Conservation (phyloP, 1,139 yeast species). For the Kodamaea plutei region DNA sequence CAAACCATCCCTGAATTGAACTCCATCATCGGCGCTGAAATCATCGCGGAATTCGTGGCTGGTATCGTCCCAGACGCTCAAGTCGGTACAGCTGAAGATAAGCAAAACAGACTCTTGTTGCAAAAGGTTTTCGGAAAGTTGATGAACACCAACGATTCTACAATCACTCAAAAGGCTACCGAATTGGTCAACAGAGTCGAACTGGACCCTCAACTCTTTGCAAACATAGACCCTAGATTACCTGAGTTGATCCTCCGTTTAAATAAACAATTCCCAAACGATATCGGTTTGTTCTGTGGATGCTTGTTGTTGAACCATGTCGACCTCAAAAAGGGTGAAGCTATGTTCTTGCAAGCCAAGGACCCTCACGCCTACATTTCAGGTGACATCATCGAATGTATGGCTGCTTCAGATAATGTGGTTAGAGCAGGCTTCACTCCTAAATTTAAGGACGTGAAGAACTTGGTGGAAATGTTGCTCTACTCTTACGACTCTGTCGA, state of each 20-base stretch:
- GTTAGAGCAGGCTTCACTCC: conserved; percentile 99
- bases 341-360: conserved; percentile 93
- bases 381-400: conserved; percentile 97
- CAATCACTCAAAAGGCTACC: conserved; percentile 52
- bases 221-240: conserved; percentile 43
- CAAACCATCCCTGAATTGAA: conserved; percentile 70
- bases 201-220: conserved; percentile 45
- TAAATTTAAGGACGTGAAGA: conserved; percentile 90
- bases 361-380: conserved; percentile 97
- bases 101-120: conserved; percentile 56
- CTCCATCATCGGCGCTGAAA: conserved; percentile 62
- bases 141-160: conserved; percentile 68
- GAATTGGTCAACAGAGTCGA: conserved; percentile 61
- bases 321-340: conserved; percentile 82
- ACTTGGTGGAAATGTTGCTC: conserved; percentile 86
- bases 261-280: conserved; percentile 85
- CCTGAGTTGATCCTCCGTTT: conserved; percentile 72
- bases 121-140: conserved; percentile 74
- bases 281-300: conserved; percentile 94
- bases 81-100: conserved; percentile 45
- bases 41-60: conserved; percentile 48
- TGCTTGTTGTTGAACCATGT: conserved; percentile 90
- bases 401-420: conserved; percentile 98
- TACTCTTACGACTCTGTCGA: conserved; percentile 85
- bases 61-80: conserved; percentile 46